Evolutionary conservation across 257 asterid genomes (phyloP).

Genomic region (Solanum boliviense): DNA sequence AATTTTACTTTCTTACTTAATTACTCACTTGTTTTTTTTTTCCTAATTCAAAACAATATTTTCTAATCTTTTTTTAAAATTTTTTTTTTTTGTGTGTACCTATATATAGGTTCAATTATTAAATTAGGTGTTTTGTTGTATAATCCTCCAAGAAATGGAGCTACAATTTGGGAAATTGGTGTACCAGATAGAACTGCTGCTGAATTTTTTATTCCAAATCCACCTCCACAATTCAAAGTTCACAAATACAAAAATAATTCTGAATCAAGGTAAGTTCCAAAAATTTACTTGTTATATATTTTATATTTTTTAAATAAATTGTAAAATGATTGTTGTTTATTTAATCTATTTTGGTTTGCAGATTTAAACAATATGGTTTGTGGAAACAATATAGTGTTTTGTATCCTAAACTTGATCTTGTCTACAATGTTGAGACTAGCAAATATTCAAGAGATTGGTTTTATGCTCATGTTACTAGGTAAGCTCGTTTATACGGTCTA

Average conservation of each 20-base stretch:
- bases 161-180: constrained; percentile 76
- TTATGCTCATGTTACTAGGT: constrained; percentile 51
- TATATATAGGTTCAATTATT: constrained; percentile 18
- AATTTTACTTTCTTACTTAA: neutral
- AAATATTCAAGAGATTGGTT: constrained; percentile 49
- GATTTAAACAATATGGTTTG: constrained; percentile 53
- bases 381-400: constrained; percentile 39
- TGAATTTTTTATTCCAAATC: constrained; percentile 51
- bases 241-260: neutral
- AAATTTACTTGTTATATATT: too few relatives aligned
- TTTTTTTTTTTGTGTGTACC: neutral
- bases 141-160: constrained; percentile 43
- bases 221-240: constrained; percentile 6
- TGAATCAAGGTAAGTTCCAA: neutral
- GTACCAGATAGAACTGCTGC: constrained; percentile 52
- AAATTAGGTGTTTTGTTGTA: constrained; percentile 19
- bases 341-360: neutral
- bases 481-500: neutral
- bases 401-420: constrained; percentile 31
- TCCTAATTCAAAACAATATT: neutral
- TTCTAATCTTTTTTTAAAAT: neutral
- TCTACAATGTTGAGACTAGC: constrained; percentile 32
- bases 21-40: neutral
- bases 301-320: neutral
- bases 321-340: neutral